phyloP scores from a whole-genome alignment of 345 rosid species.

The Gynandropsis gynandra region DNA sequence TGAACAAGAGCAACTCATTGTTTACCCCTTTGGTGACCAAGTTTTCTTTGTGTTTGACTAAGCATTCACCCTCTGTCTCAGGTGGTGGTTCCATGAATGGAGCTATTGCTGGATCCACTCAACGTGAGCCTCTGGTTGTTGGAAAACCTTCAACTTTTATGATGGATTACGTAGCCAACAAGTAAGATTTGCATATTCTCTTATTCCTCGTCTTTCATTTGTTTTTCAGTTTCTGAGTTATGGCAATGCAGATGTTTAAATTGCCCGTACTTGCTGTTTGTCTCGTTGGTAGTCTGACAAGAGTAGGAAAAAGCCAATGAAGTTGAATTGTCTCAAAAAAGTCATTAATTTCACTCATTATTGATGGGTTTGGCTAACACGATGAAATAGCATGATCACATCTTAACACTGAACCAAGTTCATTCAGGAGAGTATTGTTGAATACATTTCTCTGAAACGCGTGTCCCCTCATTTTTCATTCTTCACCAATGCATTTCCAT shows the following conservation, averaged over 20 bases:
- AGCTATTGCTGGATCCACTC: conserved; percentile 70
- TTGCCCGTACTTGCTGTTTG: no score
- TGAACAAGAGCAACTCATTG: no score
- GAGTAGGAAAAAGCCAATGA: no score
- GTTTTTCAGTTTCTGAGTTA: background rate
- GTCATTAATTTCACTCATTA: no score
- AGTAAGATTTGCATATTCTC: conserved; percentile 40
- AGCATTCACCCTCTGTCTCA: conserved; percentile 24
- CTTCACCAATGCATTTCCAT: background rate
- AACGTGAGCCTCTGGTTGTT: conserved; percentile 81
- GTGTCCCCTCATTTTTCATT: background rate
- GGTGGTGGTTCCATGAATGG: conserved; percentile 99
- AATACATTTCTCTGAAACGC: no score
- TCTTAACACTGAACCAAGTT: no score
- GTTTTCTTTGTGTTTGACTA: background rate
- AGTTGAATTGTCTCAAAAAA: no score
- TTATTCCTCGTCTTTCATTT: background rate
- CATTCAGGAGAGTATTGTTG: no score
- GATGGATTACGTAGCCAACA: conserved; percentile 89
- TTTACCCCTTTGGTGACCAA: background rate
- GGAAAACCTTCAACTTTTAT: conserved; percentile 98
- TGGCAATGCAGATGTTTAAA: background rate
- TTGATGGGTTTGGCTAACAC: no score
- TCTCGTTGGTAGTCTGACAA: no score
- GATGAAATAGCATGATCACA: no score